Evolutionary conservation across 1,139 yeast genomes (phyloP).

Genomic region (Yamadazyma friedrichii): DNA sequence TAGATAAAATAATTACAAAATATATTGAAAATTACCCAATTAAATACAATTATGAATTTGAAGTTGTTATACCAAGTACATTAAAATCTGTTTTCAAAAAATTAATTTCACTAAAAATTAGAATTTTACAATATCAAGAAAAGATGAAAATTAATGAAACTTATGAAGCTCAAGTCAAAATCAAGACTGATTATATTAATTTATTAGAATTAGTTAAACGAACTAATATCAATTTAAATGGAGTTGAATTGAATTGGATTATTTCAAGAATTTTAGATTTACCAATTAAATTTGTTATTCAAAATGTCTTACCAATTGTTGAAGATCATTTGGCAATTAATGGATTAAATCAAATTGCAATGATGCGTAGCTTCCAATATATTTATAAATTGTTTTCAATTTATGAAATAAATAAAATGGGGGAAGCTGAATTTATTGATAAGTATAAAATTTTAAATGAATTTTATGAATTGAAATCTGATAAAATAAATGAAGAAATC

Average conservation of each 20-base stretch:
- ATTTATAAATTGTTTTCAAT: constrained; percentile 23
- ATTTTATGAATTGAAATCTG: constrained; percentile 19
- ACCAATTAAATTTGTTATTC: constrained; percentile 13
- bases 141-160: constrained; percentile 2
- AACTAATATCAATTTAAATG: background rate
- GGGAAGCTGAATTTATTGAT: constrained; percentile 11
- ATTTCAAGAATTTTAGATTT: constrained; percentile 16
- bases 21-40: constrained; percentile 21
- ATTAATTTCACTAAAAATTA: constrained; percentile 19
- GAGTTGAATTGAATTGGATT: constrained; percentile 15
- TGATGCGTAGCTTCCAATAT: constrained; percentile 21
- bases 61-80: constrained; percentile 7
- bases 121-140: constrained; percentile 10
- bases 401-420: constrained; percentile 7
- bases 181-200: constrained; percentile 11
- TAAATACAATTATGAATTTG: constrained; percentile 7
- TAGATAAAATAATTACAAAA: constrained; percentile 15
- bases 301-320: constrained; percentile 17
- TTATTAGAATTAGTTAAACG: constrained; percentile 5
- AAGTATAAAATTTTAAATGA: constrained; percentile 26
- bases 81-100: constrained; percentile 17
- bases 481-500: background rate
- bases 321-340: constrained; percentile 33
- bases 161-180: constrained; percentile 2
- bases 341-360: constrained; percentile 28